A percentile compares a stretch with the other conserved stretches of the same genome.
These are phyloP conservation scores for Cystobasidium ongulense DNA, from an alignment of 768 basidiomycete genomes.

Conservation along the genomic window DNA sequence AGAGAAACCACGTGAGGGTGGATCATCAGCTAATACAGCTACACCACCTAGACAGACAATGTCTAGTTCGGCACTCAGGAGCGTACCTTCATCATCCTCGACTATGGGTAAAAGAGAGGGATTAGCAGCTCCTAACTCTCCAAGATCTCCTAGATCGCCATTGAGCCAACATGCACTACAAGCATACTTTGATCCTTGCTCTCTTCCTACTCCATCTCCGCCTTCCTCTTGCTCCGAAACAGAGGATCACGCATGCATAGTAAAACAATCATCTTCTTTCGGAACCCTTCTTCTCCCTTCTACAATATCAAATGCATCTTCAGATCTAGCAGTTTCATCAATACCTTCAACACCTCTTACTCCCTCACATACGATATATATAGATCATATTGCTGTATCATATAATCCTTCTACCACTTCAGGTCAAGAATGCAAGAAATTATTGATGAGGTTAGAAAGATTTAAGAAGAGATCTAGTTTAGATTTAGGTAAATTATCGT, in stretches of 20 bases:
- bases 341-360: background rate
- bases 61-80: background rate
- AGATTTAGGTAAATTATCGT: background rate
- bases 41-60: background rate
- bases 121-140: background rate
- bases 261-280: background rate
- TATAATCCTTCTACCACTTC: background rate
- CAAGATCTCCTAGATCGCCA: background rate
- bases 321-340: background rate
- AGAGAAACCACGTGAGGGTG: too few species aligned
- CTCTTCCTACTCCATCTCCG: background rate
- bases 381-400: background rate
- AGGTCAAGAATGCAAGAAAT: conserved; percentile 5
- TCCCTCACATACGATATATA: background rate
- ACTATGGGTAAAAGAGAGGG: background rate
- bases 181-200: background rate
- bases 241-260: background rate
- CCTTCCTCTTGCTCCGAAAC: background rate
- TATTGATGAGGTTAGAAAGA: conserved; percentile 8
- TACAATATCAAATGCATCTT: background rate
- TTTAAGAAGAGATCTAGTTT: background rate
- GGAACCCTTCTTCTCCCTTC: background rate
- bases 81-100: background rate
- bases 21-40: background rate
- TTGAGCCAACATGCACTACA: background rate